Evolutionary conservation across 805 yeast genomes (phyloP).

Genomic region (Metschnikowia corniflorae): DNA sequence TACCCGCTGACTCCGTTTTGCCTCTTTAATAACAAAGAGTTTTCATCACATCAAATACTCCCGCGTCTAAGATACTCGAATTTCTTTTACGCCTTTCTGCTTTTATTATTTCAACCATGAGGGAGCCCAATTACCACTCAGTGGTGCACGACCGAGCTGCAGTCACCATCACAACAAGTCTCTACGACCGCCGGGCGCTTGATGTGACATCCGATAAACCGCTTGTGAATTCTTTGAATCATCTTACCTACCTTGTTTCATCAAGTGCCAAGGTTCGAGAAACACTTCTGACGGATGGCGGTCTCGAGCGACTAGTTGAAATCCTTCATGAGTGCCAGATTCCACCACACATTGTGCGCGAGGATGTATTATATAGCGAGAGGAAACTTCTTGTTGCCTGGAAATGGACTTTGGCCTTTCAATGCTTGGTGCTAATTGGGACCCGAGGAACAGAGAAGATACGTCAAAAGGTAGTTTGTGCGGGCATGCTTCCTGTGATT

Average conservation of each 20-base stretch:
- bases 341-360: constrained; percentile 27
- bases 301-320: constrained; percentile 80
- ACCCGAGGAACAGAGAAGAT: constrained; percentile 89
- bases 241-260: constrained; percentile 80
- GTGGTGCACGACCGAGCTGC: constrained; percentile 82
- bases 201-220: constrained; percentile 91
- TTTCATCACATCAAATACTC: too few relatives aligned
- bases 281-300: constrained; percentile 85
- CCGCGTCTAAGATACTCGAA: too few relatives aligned
- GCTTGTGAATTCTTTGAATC: constrained; percentile 85
- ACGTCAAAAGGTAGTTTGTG: constrained; percentile 80
- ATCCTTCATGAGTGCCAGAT: constrained; percentile 77
- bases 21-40: too few relatives aligned
- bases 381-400: constrained; percentile 69
- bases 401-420: constrained; percentile 96
- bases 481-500: constrained; percentile 86
- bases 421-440: constrained; percentile 86
- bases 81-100: too few relatives aligned
- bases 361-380: constrained; percentile 35
- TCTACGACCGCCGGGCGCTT: constrained; percentile 88
- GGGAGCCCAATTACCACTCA: constrained; percentile 84
- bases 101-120: constrained; percentile 34
- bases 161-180: constrained; percentile 82
- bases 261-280: constrained; percentile 88
- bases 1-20: too few relatives aligned